Base-by-base conservation (phyloP, 139 green algal genomes). In the Yamagishiella unicocca region DNA sequence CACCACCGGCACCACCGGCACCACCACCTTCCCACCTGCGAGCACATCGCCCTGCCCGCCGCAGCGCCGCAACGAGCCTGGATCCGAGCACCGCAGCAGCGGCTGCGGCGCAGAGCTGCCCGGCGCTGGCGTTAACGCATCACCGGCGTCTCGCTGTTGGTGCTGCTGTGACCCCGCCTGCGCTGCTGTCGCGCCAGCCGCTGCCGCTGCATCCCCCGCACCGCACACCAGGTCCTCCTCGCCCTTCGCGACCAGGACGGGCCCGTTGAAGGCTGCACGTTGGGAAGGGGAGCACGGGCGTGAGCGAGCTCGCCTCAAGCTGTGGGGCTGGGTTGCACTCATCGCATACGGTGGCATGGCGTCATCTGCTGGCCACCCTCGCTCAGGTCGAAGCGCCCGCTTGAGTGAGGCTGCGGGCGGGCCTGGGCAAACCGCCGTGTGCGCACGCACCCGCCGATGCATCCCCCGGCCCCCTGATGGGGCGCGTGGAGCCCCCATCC, bases 41-140 rank as follows among this genome's bases (percentile, higher is more conserved):
- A 95, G 38, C 25, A 97, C 87, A 74, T 97, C 94, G 3, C 94
- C 94, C 61, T 96, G 93, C 1, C 94, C 94, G 1, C 94, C 94
- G 54, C 85, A 94, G 31, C 94, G 93, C 70, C 91, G 89, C 25
- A 84, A 89, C 27, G 90, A 86, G 0, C 89, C 90, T 27, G 53
- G 68, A 12, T 70, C 62, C 2, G 72, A 67, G 40, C 90, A 93
- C 22, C 42, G 5, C 29, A 93, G 62, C 50, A 71, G 54, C 40
- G 31, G 68, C 62, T 78, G 53, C 53, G 37, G 46, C 38, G 50
- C 31, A 27, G 33, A 4, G 12, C 14, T 58, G 17, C 50, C 50
- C 17, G 50, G 14, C 17, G 50, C 50, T 58, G 50, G 14, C 12
- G 14, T 17, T 17, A 58, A 25, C 50, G 14, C 50, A 25, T 58